phyloP scores from a whole-genome alignment of 1,139 yeast genomes.

The Scheffersomyces quercinus region DNA sequence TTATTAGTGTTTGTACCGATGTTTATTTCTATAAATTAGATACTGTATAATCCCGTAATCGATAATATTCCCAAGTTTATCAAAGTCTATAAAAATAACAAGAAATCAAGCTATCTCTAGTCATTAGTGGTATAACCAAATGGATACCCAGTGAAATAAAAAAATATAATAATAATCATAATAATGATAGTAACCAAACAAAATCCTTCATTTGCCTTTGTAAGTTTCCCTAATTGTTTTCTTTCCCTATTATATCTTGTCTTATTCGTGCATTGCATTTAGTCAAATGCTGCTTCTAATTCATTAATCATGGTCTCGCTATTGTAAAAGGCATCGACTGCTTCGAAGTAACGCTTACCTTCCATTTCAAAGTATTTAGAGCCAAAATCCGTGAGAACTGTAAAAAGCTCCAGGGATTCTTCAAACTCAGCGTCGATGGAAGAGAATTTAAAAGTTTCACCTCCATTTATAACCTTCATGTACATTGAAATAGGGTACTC shows the following conservation, averaged over 20 bases:
- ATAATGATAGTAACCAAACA: too few species aligned
- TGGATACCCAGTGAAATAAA: not conserved
- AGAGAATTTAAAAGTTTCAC: conserved; percentile 29
- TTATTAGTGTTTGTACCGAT: too few species aligned
- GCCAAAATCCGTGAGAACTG: conserved; percentile 25
- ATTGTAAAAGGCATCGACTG: conserved; percentile 32
- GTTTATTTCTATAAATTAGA: too few species aligned
- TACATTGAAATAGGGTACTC: conserved; percentile 33
- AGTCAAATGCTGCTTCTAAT: not conserved
- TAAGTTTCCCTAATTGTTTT: too few species aligned
- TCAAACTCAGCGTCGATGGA: conserved; percentile 14
- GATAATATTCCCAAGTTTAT: too few species aligned
- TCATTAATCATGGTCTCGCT: conserved; percentile 1
- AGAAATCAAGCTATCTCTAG: too few species aligned
- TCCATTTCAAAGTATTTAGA: conserved; percentile 31
- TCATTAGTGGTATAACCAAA: not conserved
- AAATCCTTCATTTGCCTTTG: too few species aligned
- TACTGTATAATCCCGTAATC: too few species aligned
- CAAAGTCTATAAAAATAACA: too few species aligned
- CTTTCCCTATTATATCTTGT: too few species aligned
- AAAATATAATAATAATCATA: not conserved
- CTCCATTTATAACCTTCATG: conserved; percentile 49
- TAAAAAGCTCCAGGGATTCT: conserved; percentile 11
- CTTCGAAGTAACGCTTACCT: conserved; percentile 33
- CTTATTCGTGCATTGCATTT: not conserved